These are phyloP conservation scores for Trichoderma reesei DNA, from an alignment of 495 filamentous ascomycete species.

Conservation along the genomic window DNA sequence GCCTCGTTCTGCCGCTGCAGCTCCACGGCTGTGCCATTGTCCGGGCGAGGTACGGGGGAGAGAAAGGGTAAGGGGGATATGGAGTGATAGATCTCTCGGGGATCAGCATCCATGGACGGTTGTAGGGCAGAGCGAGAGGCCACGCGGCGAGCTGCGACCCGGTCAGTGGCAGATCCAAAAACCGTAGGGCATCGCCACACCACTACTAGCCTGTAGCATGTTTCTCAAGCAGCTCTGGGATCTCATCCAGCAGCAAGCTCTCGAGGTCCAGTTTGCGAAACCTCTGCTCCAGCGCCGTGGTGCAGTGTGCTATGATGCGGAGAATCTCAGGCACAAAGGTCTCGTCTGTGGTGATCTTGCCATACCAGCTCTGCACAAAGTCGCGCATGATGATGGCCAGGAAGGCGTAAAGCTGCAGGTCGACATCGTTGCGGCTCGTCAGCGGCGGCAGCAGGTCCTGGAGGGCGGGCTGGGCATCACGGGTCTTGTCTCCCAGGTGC, in stretches of 20 bases:
- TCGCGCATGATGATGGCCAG: constrained; percentile 81
- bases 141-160: constrained; percentile 41
- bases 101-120: constrained; percentile 47
- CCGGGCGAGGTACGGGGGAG: constrained; percentile 58
- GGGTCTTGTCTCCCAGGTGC: constrained; percentile 36
- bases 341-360: constrained; percentile 81
- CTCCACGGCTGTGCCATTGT: constrained; percentile 34
- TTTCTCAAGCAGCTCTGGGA: constrained; percentile 69
- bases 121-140: constrained; percentile 42
- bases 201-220: constrained; percentile 61
- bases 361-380: constrained; percentile 87
- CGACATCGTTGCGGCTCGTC: constrained; percentile 85
- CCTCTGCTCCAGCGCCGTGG: constrained; percentile 74
- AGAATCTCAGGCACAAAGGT: constrained; percentile 78
- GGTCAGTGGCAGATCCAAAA: constrained; percentile 13
- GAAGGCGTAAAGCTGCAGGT: constrained; percentile 84
- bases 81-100: constrained; percentile 68
- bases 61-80: constrained; percentile 71
- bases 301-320: constrained; percentile 82
- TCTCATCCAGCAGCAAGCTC: constrained; percentile 75
- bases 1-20: constrained; percentile 67
- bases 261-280: constrained; percentile 73
- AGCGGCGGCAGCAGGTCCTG: constrained; percentile 81
- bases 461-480: constrained; percentile 35
- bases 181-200: background rate